These are phyloP conservation scores for Cladophialophora psammophila DNA, from an alignment of 2,329 filamentous ascomycete species.

Conservation along the genomic window DNA sequence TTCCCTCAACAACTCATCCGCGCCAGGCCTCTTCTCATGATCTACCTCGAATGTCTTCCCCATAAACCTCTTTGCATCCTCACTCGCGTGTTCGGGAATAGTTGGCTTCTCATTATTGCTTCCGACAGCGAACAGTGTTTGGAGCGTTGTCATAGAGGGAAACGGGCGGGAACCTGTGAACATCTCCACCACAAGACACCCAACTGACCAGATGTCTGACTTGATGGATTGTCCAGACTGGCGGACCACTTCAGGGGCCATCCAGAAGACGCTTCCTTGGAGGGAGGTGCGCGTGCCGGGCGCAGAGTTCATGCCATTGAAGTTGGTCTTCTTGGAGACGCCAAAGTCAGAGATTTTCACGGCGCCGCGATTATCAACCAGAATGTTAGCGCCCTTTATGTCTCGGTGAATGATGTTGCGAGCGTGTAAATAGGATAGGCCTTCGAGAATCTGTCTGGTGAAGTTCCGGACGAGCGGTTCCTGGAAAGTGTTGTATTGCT, in stretches of 20 bases:
- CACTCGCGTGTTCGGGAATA: conserved; percentile 83
- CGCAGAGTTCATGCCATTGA: conserved; percentile 62
- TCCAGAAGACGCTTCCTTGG: conserved; percentile 98
- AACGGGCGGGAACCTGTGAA: conserved; percentile 97
- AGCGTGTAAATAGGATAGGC: conserved; percentile 90
- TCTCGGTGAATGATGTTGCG: conserved; percentile 97
- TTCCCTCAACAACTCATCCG: conserved; percentile 86
- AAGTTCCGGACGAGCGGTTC: conserved; percentile 96
- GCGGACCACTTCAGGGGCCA: conserved; percentile 98
- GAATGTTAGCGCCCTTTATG: conserved; percentile 98
- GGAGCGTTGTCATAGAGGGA: conserved; percentile 94
- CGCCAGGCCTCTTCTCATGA: conserved; percentile 87
- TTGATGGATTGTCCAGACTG: conserved; percentile 98
- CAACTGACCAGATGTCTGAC: conserved; percentile 97
- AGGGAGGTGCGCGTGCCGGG: conserved; percentile 83
- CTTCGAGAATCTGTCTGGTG: conserved; percentile 91
- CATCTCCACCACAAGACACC: conserved; percentile 98
- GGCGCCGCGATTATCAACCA: conserved; percentile 97
- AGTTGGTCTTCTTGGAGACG: conserved; percentile 75
- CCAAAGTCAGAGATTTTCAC: conserved; percentile 99
- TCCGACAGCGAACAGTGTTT: conserved; percentile 98
- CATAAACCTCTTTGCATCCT: conserved; percentile 84
- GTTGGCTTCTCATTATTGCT: conserved; percentile 85
- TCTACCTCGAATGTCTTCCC: conserved; percentile 93
- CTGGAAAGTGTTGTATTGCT: conserved; percentile 93